Conservation (phyloP, 257 asterid genomes). For the Sherardia arvensis region DNA sequence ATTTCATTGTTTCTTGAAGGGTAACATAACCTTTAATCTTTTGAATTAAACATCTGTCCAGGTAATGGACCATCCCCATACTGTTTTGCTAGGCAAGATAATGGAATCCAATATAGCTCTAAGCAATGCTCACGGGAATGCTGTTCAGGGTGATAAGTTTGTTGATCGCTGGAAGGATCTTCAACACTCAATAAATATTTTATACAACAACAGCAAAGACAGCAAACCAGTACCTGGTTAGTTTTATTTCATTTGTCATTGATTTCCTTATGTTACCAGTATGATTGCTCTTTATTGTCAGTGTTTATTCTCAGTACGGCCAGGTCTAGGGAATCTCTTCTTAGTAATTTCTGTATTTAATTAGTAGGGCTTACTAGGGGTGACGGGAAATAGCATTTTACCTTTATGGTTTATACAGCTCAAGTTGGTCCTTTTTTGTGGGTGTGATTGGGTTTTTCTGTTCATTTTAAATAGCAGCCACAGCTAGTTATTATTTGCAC, state of each 20-base stretch:
- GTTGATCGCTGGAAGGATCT: constrained; percentile 77
- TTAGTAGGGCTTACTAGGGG: neutral
- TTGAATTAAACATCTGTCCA: constrained; percentile 18
- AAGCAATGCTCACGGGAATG: constrained; percentile 52
- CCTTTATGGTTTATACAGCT: neutral
- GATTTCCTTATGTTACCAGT: neutral
- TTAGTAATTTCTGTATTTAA: neutral
- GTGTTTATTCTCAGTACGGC: neutral
- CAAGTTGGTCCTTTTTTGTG: neutral
- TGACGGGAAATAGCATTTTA: neutral
- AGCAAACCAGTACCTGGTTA: constrained; percentile 68
- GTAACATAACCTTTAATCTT: constrained; percentile 1
- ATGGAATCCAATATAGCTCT: constrained; percentile 70
- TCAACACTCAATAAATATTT: constrained; percentile 74
- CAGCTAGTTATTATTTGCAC: neutral
- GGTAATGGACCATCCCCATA: constrained; percentile 93
- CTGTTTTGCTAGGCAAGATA: constrained; percentile 68
- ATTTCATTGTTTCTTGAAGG: neutral
- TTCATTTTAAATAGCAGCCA: neutral
- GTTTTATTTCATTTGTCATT: constrained; percentile 15
- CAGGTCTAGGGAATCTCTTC: neutral
- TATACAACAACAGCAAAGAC: constrained; percentile 82
- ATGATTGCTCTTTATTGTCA: neutral
- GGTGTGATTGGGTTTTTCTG: neutral
- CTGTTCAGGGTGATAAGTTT: constrained; percentile 46